phyloP scores from a whole-genome alignment of 768 basidiomycete genomes.

The Panaeolus cyanescens region DNA sequence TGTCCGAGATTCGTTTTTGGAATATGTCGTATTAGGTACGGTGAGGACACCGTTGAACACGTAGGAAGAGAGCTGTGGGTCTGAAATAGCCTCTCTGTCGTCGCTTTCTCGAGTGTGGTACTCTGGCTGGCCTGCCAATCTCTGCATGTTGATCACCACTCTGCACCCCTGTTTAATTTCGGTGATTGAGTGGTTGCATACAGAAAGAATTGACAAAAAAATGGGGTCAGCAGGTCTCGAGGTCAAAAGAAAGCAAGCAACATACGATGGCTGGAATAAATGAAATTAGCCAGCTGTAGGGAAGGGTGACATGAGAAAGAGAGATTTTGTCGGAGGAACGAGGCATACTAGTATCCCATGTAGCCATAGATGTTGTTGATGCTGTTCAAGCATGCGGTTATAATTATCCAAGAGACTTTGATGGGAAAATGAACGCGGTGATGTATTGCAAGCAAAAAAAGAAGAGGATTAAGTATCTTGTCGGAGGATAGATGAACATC shows the following conservation, averaged over 20 bases:
- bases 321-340: constrained; percentile 18
- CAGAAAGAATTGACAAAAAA: not conserved
- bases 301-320: constrained; percentile 17
- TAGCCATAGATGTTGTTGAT: constrained; percentile 19
- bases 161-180: constrained; percentile 16
- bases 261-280: constrained; percentile 18
- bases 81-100: not conserved
- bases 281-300: constrained; percentile 18
- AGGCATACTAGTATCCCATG: constrained; percentile 21
- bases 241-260: not conserved
- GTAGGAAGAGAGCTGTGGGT: constrained; percentile 14
- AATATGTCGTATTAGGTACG: not conserved
- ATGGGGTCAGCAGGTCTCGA: not conserved
- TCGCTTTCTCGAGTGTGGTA: constrained; percentile 4
- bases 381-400: constrained; percentile 15
- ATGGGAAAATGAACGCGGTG: not conserved
- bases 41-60: not conserved
- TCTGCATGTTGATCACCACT: constrained; percentile 22
- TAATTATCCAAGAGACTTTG: constrained; percentile 16
- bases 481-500: not conserved
- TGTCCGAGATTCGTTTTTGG: not conserved
- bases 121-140: constrained; percentile 6
- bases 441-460: not conserved
- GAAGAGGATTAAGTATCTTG: not conserved
- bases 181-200: not conserved